Percentiles rank a stretch among this genome's conserved stretches.
These are phyloP conservation scores for Dactylonectria macrodidyma DNA, from an alignment of 2,329 filamentous ascomycete species.

Conservation along the genomic window DNA sequence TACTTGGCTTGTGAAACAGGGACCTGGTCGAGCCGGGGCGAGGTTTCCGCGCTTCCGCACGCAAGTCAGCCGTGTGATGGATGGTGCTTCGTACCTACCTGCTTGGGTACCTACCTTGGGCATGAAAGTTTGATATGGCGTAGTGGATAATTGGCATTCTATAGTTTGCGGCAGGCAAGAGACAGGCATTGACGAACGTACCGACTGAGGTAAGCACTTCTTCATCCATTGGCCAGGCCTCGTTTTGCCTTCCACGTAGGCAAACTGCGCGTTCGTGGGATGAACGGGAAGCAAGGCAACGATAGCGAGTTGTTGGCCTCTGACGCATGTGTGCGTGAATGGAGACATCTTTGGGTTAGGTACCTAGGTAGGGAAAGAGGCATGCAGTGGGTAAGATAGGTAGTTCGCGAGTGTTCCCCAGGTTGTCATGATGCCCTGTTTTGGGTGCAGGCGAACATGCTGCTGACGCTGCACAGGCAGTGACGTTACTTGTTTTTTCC, in stretches of 20 bases:
- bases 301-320: not conserved
- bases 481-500: not conserved
- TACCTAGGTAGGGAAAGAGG: not conserved
- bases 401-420: not conserved
- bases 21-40: slow-evolving; percentile 2
- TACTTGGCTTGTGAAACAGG: slow-evolving; percentile 10
- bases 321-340: too few relatives aligned
- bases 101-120: not conserved
- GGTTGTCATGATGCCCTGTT: not conserved
- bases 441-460: not conserved
- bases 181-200: not conserved
- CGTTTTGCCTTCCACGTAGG: not conserved
- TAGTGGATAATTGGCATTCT: not conserved
- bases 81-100: not conserved
- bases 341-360: too few relatives aligned
- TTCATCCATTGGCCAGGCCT: not conserved
- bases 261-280: not conserved
- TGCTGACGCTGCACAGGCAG: not conserved
- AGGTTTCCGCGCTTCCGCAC: slow-evolving; percentile 7
- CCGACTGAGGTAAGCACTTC: not conserved
- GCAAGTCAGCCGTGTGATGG: not conserved
- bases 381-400: not conserved
- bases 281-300: not conserved
- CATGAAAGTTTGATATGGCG: slow-evolving; percentile 19
- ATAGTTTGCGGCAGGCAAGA: slow-evolving; percentile 9